Evolutionary conservation across 2,329 filamentous ascomycete genomes (phyloP).

Genomic region (Escovopsis sp.): DNA sequence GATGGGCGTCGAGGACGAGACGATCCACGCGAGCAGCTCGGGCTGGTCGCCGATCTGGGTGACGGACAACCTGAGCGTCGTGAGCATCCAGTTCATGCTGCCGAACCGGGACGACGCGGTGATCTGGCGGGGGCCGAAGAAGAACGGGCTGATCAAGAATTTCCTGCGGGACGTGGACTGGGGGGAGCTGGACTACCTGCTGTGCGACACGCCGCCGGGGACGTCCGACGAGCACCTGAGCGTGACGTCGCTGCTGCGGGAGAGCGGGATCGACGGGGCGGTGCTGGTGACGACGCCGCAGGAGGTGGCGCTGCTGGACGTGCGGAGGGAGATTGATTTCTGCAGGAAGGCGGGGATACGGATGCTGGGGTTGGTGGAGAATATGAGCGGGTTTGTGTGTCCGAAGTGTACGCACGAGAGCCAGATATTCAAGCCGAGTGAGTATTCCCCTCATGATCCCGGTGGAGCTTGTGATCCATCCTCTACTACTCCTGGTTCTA

Average conservation of each 20-base stretch:
- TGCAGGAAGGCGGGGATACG: constrained; percentile 86
- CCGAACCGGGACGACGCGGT: constrained; percentile 87
- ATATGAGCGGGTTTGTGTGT: constrained; percentile 96
- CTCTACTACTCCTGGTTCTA: too few species aligned
- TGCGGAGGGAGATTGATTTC: constrained; percentile 95
- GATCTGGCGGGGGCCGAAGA: constrained; percentile 96
- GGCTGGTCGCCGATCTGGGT: constrained; percentile 97
- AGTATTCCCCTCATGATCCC: neutral
- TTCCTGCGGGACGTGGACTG: constrained; percentile 97
- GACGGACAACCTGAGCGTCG: constrained; percentile 80
- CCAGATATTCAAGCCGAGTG: constrained; percentile 75
- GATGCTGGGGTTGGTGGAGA: constrained; percentile 83
- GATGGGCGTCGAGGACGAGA: constrained; percentile 93
- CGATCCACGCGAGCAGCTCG: constrained; percentile 73
- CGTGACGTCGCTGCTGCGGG: constrained; percentile 81
- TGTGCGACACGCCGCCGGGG: constrained; percentile 91
- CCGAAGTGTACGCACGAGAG: constrained; percentile 71
- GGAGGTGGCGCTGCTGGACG: constrained; percentile 81
- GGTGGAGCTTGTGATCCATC: too few species aligned
- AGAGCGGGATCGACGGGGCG: constrained; percentile 84
- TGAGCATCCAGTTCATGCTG: constrained; percentile 98
- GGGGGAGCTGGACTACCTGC: constrained; percentile 83
- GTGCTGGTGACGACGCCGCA: constrained; percentile 90
- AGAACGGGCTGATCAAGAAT: constrained; percentile 95
- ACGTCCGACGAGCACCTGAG: constrained; percentile 92